Evolutionary conservation across 176 grass and related monocot genomes (phyloP).

Genomic region (Neostapfia colusana): DNA sequence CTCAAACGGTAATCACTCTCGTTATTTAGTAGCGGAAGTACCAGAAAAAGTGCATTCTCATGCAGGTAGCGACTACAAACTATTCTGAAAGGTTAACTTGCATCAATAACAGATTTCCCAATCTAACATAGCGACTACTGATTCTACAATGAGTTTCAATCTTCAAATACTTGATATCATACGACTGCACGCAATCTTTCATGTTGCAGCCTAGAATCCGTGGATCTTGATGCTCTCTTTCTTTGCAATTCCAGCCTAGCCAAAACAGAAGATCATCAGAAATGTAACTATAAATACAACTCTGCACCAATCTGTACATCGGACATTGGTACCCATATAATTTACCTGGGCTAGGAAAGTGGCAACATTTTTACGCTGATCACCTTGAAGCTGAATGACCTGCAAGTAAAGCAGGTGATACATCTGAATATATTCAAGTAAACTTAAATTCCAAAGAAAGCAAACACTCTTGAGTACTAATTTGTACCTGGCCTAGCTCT

Average conservation of each 20-base stretch:
- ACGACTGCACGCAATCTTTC: background rate
- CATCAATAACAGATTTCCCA: conserved; percentile 32
- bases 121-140: conserved; percentile 15
- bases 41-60: conserved; percentile 15
- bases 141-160: conserved; percentile 10
- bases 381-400: conserved; percentile 75
- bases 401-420: background rate
- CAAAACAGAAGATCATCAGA: background rate
- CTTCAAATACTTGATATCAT: conserved; percentile 9
- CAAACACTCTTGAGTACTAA: background rate
- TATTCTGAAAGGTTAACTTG: conserved; percentile 28
- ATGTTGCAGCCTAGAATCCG: conserved; percentile 42
- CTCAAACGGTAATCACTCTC: background rate
- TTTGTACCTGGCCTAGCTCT: conserved; percentile 62
- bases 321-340: background rate
- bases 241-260: conserved; percentile 55
- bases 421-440: background rate
- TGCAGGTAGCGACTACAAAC: conserved; percentile 19
- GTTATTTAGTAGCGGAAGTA: conserved; percentile 11
- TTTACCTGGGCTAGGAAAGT: conserved; percentile 59
- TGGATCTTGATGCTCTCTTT: conserved; percentile 69
- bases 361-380: conserved; percentile 67
- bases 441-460: background rate
- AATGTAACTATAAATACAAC: background rate
- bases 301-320: background rate